Base-by-base conservation (phyloP, 495 filamentous ascomycete species). In the Aspergillus ellipticus region DNA sequence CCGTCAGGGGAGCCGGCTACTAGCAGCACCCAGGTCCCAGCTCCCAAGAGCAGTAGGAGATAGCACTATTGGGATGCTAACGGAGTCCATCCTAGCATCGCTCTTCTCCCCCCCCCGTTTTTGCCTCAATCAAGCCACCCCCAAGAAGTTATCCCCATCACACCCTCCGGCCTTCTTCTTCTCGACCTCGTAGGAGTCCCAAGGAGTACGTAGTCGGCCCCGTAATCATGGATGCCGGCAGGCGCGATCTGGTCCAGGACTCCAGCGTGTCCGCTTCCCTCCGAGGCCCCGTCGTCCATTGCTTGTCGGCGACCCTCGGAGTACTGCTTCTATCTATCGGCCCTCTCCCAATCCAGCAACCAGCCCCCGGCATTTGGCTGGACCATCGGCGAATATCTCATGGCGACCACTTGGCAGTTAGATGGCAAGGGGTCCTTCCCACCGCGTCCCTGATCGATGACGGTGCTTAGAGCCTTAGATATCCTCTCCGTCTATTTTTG, bases 301-400 rank as follows among this genome's bases (percentile, higher is more conserved):
- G 31, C 6, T 26, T 37, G 11, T 39, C n/a, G 28, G 26, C 7
- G 42, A 39, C n/a, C 7, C 43, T 55, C 45, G 45, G 46, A 56
- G n/a, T n/a, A n/a, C n/a, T n/a, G n/a, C n/a, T n/a, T n/a, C n/a
- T n/a, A n/a, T n/a, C 39, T 52, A 15, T 29, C 39, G 45, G 45
- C 16, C 17, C 9, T 48, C 50, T 42, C 41, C 45, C 33, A 47
- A 57, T 42, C 5, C 19, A 57, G 55, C 49, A 52, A 53, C 22
- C 48, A 51, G 48, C 48, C 24, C 21, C 54, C 48, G 54, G 47
- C 48, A 51, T 50, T 51, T 35, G 10, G 43, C 45, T 21, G 33
- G 45, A 22, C 16, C 45, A n/a, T 29, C 35, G 37, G 54, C 45
- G 46, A 31, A 20, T 26, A 19, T 15, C 28, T 48, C 33, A 39